phyloP scores from a whole-genome alignment of 345 rosid genomes.

The Boechera stricta region DNA sequence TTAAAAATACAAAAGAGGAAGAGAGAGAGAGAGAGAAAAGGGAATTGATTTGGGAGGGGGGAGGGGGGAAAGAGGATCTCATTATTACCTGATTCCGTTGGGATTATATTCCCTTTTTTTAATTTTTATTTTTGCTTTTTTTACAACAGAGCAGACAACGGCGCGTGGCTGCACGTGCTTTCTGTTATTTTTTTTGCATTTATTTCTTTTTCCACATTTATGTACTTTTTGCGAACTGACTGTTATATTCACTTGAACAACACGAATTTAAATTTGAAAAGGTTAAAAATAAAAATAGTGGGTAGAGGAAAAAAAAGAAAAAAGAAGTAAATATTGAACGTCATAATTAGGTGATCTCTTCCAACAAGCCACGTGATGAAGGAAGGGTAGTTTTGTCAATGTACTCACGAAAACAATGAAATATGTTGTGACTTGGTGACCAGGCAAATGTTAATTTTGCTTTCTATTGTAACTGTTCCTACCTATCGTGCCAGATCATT shows the following conservation, averaged over 20 bases:
- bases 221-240: constrained; percentile 11
- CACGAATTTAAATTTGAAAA: not conserved
- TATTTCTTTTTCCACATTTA: not conserved
- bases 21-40: not conserved
- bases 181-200: constrained; percentile 29
- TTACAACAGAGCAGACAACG: constrained; percentile 13
- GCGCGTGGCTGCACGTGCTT: constrained; percentile 41
- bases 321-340: too few relatives aligned
- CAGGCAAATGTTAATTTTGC: not conserved
- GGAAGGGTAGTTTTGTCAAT: constrained; percentile 1
- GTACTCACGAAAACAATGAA: not conserved
- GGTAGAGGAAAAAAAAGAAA: not conserved
- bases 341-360: not conserved
- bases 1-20: not conserved
- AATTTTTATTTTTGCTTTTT: not conserved
- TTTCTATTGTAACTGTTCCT: not conserved
- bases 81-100: constrained; percentile 46
- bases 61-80: constrained; percentile 36
- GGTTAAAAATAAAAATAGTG: not conserved
- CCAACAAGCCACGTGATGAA: constrained; percentile 23
- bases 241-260: not conserved
- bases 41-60: not conserved
- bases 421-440: constrained; percentile 15
- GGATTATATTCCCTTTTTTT: constrained; percentile 42
- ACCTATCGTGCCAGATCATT: not conserved